Conservation (phyloP, 306 rosid species). For the Fragaria vesca region DNA sequence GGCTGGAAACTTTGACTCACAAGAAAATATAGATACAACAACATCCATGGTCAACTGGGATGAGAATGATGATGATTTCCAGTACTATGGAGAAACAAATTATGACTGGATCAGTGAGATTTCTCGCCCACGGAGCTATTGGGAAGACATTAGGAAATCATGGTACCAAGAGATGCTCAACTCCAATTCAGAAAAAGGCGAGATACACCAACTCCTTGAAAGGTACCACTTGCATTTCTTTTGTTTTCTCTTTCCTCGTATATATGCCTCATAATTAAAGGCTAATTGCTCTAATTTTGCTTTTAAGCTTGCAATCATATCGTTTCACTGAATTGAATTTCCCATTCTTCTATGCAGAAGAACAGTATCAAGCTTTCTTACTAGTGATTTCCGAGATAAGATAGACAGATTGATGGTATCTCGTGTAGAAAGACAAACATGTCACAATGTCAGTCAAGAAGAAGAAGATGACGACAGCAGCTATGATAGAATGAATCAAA, state of each 20-base stretch:
- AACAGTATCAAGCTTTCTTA: constrained; percentile 75
- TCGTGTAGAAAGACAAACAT: constrained; percentile 52
- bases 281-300: not conserved
- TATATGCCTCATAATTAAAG: not conserved
- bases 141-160: constrained; percentile 79
- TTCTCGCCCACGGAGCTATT: constrained; percentile 81
- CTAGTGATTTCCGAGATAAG: constrained; percentile 61
- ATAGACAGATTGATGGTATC: constrained; percentile 70
- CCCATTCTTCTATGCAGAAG: constrained; percentile 42
- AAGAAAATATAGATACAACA: constrained; percentile 25
- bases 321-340: constrained; percentile 19
- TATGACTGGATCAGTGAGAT: constrained; percentile 73
- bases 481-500: not conserved
- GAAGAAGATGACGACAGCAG: constrained; percentile 13
- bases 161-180: constrained; percentile 84
- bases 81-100: constrained; percentile 31
- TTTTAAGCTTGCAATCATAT: constrained; percentile 3
- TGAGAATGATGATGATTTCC: constrained; percentile 37
- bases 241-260: not conserved
- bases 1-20: constrained; percentile 20
- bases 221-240: constrained; percentile 38
- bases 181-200: constrained; percentile 57
- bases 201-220: constrained; percentile 71
- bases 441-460: constrained; percentile 24
- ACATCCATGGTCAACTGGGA: constrained; percentile 27